Percentiles rank a stretch among this genome's conserved stretches.
These are phyloP conservation scores for Acarospora socialis DNA, from an alignment of 2,329 filamentous ascomycete genomes.

Conservation along the genomic window DNA sequence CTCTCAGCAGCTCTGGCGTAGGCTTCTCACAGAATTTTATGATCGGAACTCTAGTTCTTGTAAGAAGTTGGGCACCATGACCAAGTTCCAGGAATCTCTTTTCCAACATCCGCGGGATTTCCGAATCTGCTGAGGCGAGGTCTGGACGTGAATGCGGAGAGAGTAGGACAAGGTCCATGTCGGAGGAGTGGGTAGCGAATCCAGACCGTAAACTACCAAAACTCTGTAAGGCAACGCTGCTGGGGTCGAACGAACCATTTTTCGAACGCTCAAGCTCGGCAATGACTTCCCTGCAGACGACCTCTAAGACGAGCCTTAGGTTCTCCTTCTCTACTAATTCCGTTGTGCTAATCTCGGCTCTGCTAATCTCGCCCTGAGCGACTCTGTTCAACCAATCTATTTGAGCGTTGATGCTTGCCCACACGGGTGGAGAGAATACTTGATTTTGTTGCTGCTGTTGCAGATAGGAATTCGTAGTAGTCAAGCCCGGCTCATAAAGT, in stretches of 20 bases:
- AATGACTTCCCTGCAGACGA: conserved; percentile 48
- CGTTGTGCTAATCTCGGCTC: conserved; percentile 45
- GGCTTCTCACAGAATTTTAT: conserved; percentile 73
- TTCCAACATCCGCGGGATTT: conserved; percentile 61
- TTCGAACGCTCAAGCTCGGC: conserved; percentile 35
- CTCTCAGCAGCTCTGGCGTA: conserved; percentile 42
- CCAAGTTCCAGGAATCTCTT: conserved; percentile 57
- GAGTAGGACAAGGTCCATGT: conserved; percentile 76
- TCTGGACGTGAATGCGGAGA: conserved; percentile 45
- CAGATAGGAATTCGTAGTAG: neutral
- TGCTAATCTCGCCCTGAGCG: conserved; percentile 35
- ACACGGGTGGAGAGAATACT: neutral
- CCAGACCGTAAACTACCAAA: conserved; percentile 76
- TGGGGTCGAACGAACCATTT: conserved; percentile 27
- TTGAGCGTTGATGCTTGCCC: conserved; percentile 12
- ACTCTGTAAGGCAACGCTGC: conserved; percentile 53
- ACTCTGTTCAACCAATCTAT: conserved; percentile 25
- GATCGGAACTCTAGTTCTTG: conserved; percentile 69
- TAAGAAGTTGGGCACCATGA: conserved; percentile 62
- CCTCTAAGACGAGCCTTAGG: conserved; percentile 52
- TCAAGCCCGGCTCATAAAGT: conserved; percentile 7
- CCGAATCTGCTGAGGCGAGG: conserved; percentile 40
- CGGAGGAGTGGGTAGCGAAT: conserved; percentile 75
- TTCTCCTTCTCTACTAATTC: conserved; percentile 58
- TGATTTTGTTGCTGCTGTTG: neutral